Conservation (phyloP, 352 stramenopile species). For the Pythium periplocum region DNA sequence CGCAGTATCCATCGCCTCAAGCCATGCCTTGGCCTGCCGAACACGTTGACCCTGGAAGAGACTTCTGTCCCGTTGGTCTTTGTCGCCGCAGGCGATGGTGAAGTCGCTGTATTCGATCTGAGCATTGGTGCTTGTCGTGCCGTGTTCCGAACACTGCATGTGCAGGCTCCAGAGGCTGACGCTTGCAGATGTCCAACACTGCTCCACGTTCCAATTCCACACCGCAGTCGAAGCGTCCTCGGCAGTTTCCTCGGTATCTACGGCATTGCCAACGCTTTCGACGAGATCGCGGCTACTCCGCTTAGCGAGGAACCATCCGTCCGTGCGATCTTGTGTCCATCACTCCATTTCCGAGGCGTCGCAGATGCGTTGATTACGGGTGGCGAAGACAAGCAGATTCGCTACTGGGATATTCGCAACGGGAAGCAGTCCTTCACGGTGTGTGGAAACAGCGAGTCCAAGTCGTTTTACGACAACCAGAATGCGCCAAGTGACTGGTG, state of each 20-base stretch:
- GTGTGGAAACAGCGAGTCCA: conserved; percentile 81
- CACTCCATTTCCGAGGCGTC: conserved; percentile 81
- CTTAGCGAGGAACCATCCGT: conserved; percentile 78
- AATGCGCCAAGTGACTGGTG: conserved; percentile 74
- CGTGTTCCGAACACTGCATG: conserved; percentile 89
- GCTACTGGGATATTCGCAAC: conserved; percentile 96
- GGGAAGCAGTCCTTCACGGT: conserved; percentile 93
- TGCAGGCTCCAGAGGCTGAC: conserved; percentile 68
- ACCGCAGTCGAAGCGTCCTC: conserved; percentile 61
- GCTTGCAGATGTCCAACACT: conserved; percentile 70
- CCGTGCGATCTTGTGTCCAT: conserved; percentile 86
- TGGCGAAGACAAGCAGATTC: conserved; percentile 92
- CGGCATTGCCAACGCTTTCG: conserved; percentile 72
- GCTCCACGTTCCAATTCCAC: conserved; percentile 68
- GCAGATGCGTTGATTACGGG: conserved; percentile 89
- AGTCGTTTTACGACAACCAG: conserved; percentile 87
- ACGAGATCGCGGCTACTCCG: conserved; percentile 72
- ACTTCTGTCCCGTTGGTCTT: conserved; percentile 90
- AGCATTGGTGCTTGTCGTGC: conserved; percentile 88
- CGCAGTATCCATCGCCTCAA: conserved; percentile 88
- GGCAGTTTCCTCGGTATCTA: conserved; percentile 79
- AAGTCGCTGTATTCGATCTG: conserved; percentile 87
- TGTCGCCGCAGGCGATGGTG: conserved; percentile 90
- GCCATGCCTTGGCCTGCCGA: conserved; percentile 74
- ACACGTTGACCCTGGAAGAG: conserved; percentile 66